Evolutionary conservation across 495 filamentous ascomycete genomes (phyloP).

Genomic region (Tuber magnatum): DNA sequence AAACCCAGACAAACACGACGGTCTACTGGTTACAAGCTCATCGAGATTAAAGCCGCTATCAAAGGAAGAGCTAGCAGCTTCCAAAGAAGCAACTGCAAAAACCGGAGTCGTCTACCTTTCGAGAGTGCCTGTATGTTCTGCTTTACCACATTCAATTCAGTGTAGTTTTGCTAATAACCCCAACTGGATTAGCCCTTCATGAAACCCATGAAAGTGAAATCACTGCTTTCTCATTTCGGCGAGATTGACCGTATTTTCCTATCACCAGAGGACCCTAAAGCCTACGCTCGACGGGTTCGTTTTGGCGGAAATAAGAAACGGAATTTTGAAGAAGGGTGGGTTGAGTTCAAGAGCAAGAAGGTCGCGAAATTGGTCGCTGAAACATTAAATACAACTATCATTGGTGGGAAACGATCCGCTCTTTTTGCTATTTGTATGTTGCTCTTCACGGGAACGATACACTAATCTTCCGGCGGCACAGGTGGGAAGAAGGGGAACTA

Average conservation of each 20-base stretch:
- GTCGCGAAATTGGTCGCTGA: slow-evolving; percentile 81
- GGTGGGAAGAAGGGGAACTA: slow-evolving; percentile 81
- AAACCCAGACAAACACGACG: slow-evolving; percentile 31
- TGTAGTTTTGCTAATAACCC: background rate
- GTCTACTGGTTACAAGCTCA: slow-evolving; percentile 40
- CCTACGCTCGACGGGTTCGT: slow-evolving; percentile 53
- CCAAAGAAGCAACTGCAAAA: slow-evolving; percentile 52
- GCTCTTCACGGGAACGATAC: background rate
- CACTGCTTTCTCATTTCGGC: slow-evolving; percentile 68
- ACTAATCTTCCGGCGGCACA: background rate
- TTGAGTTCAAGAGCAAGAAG: slow-evolving; percentile 71
- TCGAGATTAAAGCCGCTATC: slow-evolving; percentile 46
- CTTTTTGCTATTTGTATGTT: background rate
- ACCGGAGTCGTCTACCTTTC: slow-evolving; percentile 85
- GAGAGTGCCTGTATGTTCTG: slow-evolving; percentile 56
- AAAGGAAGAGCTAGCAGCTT: slow-evolving; percentile 55
- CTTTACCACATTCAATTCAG: background rate
- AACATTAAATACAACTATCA: slow-evolving; percentile 68
- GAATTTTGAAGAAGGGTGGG: slow-evolving; percentile 84
- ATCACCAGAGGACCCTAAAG: slow-evolving; percentile 63
- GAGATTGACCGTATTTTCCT: slow-evolving; percentile 81
- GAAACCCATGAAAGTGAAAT: slow-evolving; percentile 74
- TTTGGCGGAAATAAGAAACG: slow-evolving; percentile 82
- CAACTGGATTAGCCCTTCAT: slow-evolving; percentile 60
- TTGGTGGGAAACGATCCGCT: slow-evolving; percentile 41